Base-by-base conservation (phyloP, 352 stramenopile species). In the Blastocystis sp. region DNA sequence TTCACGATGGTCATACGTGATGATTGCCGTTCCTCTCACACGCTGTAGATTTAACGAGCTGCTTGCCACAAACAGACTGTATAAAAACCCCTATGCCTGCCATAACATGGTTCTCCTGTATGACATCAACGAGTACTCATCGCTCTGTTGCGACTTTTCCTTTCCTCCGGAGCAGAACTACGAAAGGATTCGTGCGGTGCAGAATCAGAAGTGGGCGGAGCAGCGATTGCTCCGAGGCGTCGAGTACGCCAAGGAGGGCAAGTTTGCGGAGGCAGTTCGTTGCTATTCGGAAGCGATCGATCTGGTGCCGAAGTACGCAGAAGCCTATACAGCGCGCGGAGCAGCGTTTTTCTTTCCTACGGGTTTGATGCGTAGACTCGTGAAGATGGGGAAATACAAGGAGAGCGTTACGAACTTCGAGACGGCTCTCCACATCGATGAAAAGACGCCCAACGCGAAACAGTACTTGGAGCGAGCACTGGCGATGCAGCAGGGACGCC, bases 101-200 rank as follows among this genome's bases (percentile, higher is more conserved):
- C 69, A 81, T 29, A 81, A 81, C 53, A 81, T 81, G 69, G 69
- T 81, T 18, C 36, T 81, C 7, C 34, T 51, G 4, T 81, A 64
- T 42, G 40, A 81, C n/a, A 54, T 81, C 32, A 64, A 61, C 40
- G 69, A 81, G 27, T 81, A 81, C 27, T n/a, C 69, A 24, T 81
- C 69, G 21, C 34, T 81, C 24, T 34, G 27, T 0, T 24, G 29
- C 18, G 69, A 81, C 38, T 42, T 81, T 38, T 42, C n/a, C 21
- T 61, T 63, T 42, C 69, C 69, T 24, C 11, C 18, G 3, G 24
- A 59, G 29, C 44, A 81, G 21, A 18, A 32, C n/a, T 81, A 81
- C 21, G 46, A 81, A 21, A 11, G 21, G 0, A 81, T 81, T 40
- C 69, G 69, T 34, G 27, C 44, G 1, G 8, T 65, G 4, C 69